These are phyloP conservation scores for Paramecium pentaurelia DNA, from an alignment of 73 alveolate species.

Conservation along the genomic window DNA sequence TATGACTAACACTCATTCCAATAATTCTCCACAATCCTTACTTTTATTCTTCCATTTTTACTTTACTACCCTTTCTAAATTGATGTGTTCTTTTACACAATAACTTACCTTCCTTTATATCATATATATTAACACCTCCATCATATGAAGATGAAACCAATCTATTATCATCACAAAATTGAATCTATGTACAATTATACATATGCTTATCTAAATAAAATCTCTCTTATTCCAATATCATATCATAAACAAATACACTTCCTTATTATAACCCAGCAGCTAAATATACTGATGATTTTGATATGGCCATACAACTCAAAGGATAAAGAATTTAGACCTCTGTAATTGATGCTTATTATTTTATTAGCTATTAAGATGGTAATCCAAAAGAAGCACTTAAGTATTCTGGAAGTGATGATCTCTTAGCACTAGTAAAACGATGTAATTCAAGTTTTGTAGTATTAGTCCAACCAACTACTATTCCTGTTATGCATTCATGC, in stretches of 20 bases:
- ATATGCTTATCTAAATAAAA: conserved; percentile 51
- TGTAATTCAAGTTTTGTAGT: conserved; percentile 49
- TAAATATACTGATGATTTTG: neutral
- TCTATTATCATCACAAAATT: conserved; percentile 57
- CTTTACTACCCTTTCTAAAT: conserved; percentile 42
- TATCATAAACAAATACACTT: conserved; percentile 43
- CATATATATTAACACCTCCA: conserved; percentile 57
- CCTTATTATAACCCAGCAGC: conserved; percentile 55
- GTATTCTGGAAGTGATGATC: conserved; percentile 10
- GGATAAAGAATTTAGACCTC: neutral
- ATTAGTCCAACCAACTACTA: conserved; percentile 52
- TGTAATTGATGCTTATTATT: neutral
- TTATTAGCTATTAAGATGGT: neutral
- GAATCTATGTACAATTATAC: neutral
- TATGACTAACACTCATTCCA: conserved; percentile 24
- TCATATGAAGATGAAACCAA: conserved; percentile 55
- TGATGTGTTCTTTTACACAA: conserved; percentile 50
- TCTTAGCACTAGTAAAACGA: conserved; percentile 18
- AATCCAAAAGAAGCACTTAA: conserved; percentile 20
- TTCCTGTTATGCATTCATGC: conserved; percentile 38
- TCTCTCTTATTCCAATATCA: conserved; percentile 18
- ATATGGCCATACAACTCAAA: neutral
- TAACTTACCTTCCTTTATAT: conserved; percentile 48
- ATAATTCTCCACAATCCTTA: conserved; percentile 34
- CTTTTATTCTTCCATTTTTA: conserved; percentile 10